Conservation (phyloP, 495 filamentous ascomycete species). For the Penicillium pancosmium region DNA sequence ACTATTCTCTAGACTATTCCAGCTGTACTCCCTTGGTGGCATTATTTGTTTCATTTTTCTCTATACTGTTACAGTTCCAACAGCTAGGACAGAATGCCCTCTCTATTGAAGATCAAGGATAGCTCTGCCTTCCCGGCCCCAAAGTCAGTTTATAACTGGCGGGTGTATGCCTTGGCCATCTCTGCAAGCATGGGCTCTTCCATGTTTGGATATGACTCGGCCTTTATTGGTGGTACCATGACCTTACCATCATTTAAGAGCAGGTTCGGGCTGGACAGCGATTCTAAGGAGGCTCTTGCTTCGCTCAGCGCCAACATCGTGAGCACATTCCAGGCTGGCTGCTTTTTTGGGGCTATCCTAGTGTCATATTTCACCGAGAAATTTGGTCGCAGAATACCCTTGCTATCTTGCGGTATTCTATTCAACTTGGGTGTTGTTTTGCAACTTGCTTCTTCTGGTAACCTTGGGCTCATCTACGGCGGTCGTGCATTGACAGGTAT, state of each 20-base stretch:
- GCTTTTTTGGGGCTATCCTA: slow-evolving; percentile 39
- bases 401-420: slow-evolving; percentile 47
- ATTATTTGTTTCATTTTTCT: no score
- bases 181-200: slow-evolving; percentile 25
- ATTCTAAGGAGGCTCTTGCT: slow-evolving; percentile 13
- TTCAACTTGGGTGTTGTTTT: slow-evolving; percentile 57
- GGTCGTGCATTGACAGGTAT: slow-evolving; percentile 17
- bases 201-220: slow-evolving; percentile 25
- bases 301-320: slow-evolving; percentile 59
- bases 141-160: not conserved
- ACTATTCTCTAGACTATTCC: no score
- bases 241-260: slow-evolving; percentile 17
- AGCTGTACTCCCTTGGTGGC: no score
- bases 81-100: no score
- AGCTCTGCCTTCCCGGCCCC: no score
- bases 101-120: no score
- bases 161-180: slow-evolving; percentile 24
- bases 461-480: not conserved
- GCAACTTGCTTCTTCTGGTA: slow-evolving; percentile 48
- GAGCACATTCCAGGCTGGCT: slow-evolving; percentile 58
- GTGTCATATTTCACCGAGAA: slow-evolving; percentile 38
- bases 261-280: slow-evolving; percentile 15
- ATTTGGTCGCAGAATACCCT: slow-evolving; percentile 53
- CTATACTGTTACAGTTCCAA: no score
- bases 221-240: slow-evolving; percentile 26